Evolutionary conservation across 1,284 basidiomycete genomes (phyloP).

Genomic region (Irpex sp.): DNA sequence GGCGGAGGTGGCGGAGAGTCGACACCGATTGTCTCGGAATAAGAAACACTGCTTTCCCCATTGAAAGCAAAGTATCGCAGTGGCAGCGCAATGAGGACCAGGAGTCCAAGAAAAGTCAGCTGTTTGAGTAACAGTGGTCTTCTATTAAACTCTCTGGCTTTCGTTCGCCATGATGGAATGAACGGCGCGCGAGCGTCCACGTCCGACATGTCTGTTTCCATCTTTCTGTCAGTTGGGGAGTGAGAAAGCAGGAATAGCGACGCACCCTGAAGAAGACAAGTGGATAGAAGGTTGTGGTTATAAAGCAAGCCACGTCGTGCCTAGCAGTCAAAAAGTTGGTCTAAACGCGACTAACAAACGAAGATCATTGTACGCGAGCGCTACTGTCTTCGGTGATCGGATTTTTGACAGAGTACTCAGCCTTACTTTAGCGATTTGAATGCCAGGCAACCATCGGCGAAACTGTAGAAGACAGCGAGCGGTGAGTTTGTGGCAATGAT

Average conservation of each 20-base stretch:
- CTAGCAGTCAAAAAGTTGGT: neutral
- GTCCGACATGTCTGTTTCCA: neutral
- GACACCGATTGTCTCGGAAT: neutral
- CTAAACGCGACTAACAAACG: neutral
- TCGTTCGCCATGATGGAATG: constrained; percentile 1
- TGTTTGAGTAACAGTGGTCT: constrained; percentile 2
- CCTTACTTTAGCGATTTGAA: neutral
- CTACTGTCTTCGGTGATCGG: neutral
- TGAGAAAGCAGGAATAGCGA: neutral
- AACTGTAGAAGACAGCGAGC: no score
- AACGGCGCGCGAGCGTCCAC: neutral
- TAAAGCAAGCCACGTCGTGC: neutral
- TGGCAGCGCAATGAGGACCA: neutral
- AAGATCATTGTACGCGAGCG: neutral
- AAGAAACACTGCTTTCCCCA: neutral
- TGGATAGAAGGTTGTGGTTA: neutral
- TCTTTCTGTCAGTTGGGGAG: neutral
- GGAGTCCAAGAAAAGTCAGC: neutral
- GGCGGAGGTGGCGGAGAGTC: neutral
- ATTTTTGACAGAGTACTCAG: neutral
- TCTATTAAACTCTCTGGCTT: neutral
- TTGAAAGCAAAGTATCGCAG: neutral
- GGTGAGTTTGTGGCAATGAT: no score
- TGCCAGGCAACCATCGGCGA: neutral
- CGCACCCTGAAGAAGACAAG: neutral